Conservation (phyloP, 1,139 yeast genomes). For the Saccharomyces hybrid region DNA sequence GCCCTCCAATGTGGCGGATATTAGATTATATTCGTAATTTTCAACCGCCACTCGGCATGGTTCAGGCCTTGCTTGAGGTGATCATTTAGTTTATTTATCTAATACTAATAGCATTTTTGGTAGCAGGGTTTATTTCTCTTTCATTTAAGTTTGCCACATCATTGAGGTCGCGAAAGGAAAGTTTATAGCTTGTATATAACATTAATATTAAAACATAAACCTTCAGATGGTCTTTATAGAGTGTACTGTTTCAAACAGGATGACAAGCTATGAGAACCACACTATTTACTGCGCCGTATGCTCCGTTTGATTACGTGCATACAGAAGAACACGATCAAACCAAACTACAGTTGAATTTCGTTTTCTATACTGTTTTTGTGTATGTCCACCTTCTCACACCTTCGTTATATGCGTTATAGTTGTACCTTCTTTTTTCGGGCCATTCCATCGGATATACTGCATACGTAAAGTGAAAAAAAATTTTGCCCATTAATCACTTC, state of each 20-base stretch:
- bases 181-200: background rate
- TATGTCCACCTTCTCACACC: background rate
- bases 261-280: background rate
- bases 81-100: background rate
- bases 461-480: background rate
- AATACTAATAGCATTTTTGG: background rate
- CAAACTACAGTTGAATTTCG: background rate
- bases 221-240: background rate
- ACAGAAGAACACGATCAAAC: background rate
- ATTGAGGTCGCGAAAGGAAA: background rate
- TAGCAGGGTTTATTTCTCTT: background rate
- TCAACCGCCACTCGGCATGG: background rate
- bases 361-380: background rate
- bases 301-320: background rate
- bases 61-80: background rate
- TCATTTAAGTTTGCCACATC: background rate
- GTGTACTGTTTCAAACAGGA: background rate
- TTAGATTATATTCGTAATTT: background rate
- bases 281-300: background rate
- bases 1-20: background rate
- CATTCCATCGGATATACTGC: background rate
- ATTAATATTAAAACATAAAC: background rate
- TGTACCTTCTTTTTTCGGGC: background rate
- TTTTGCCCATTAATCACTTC: background rate
- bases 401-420: background rate